A percentile compares a stretch with the other conserved stretches of the same genome.
These are phyloP conservation scores for Fusarium ramigenum DNA, from an alignment of 2,329 filamentous ascomycete genomes.

Conservation along the genomic window DNA sequence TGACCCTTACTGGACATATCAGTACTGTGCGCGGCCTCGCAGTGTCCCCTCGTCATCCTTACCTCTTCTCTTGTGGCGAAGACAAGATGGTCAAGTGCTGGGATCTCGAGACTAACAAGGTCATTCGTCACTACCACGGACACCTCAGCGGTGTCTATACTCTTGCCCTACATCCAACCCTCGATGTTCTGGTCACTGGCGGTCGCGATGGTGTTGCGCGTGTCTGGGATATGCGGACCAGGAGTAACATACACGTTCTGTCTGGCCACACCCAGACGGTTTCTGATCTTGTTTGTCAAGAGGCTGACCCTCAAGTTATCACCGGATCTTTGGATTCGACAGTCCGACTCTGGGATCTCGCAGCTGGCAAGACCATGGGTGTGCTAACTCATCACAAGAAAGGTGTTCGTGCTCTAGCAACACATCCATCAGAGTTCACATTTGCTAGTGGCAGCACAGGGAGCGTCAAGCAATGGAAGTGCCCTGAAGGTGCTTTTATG, in stretches of 20 bases:
- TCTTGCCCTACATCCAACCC: conserved; percentile 88
- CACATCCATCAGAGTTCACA: conserved; percentile 93
- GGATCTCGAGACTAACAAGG: conserved; percentile 99
- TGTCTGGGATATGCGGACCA: conserved; percentile 98
- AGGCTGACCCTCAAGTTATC: conserved; percentile 96
- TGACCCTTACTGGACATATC: conserved; percentile 94
- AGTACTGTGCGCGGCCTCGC: conserved; percentile 92
- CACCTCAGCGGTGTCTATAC: conserved; percentile 97
- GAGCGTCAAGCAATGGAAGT: conserved; percentile 99
- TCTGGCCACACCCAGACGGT: conserved; percentile 92
- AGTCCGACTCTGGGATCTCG: conserved; percentile 92
- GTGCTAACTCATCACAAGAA: conserved; percentile 99
- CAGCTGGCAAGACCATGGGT: conserved; percentile 94
- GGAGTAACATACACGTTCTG: conserved; percentile 94
- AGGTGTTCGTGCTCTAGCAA: conserved; percentile 84
- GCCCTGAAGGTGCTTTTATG: conserved; percentile 97
- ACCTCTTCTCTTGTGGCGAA: conserved; percentile 96
- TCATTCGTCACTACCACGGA: conserved; percentile 97
- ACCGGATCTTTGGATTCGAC: conserved; percentile 92
- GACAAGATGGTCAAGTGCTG: conserved; percentile 99
- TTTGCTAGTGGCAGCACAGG: conserved; percentile 92
- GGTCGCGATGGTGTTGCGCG: conserved; percentile 93
- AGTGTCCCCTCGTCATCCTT: conserved; percentile 92
- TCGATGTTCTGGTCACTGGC: conserved; percentile 94
- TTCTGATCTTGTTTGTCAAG: conserved; percentile 89